A percentile compares a stretch with the other conserved stretches of the same genome.
Conservation (phyloP, 139 green algal genomes). For the Tetraselmis chui region DNA sequence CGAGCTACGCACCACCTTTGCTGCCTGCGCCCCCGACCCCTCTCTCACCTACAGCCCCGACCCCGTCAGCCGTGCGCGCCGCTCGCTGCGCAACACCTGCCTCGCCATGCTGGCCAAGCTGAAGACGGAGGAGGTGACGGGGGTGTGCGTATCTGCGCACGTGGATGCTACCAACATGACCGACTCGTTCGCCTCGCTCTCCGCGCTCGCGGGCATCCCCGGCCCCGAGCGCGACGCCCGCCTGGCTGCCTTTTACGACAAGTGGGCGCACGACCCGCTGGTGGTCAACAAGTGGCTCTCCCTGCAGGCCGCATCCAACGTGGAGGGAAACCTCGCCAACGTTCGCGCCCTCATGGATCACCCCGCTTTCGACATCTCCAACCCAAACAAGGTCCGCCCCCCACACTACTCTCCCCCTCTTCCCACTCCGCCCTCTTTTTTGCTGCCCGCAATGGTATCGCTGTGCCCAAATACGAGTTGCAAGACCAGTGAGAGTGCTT, state of each 20-base stretch:
- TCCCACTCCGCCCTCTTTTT: no score
- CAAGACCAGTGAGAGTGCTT: no score
- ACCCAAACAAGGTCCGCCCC: conserved; percentile 89
- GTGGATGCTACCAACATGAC: conserved; percentile 93
- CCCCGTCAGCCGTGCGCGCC: not conserved
- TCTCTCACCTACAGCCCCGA: not conserved
- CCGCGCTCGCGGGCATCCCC: conserved; percentile 45
- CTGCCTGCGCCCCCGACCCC: no score
- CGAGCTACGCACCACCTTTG: not conserved
- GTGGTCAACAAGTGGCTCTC: conserved; percentile 91
- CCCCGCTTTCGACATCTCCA: conserved; percentile 85
- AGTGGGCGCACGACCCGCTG: conserved; percentile 81
- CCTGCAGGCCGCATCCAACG: conserved; percentile 63
- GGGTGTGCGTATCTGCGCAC: conserved; percentile 9
- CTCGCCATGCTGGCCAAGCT: not conserved
- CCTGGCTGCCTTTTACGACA: conserved; percentile 74
- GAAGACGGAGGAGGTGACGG: not conserved
- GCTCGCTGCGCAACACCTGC: not conserved
- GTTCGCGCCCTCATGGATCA: conserved; percentile 67
- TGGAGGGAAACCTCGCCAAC: conserved; percentile 66
- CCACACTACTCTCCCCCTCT: no score
- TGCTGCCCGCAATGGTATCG: no score
- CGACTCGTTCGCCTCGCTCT: conserved; percentile 80
- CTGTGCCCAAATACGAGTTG: no score
- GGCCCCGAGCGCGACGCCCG: conserved; percentile 41